These are phyloP conservation scores for Neurospora terricola DNA, from an alignment of 495 filamentous ascomycete genomes.

Conservation along the genomic window DNA sequence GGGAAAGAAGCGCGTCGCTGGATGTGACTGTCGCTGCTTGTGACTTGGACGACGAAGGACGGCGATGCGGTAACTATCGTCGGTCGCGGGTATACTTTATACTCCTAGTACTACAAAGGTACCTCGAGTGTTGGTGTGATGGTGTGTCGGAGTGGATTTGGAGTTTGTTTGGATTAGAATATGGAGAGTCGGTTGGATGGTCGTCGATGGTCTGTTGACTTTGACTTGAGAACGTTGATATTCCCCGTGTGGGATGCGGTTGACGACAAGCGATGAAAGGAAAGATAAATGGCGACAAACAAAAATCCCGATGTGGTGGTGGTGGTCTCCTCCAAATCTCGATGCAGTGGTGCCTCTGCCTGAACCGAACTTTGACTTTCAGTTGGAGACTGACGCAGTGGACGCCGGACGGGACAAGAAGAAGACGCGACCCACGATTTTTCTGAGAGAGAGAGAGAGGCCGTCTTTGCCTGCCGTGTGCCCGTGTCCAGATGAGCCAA, in stretches of 20 bases:
- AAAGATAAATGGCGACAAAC: not conserved
- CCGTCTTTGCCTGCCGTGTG: slow-evolving; percentile 4
- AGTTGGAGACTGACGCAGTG: not conserved
- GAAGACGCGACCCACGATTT: slow-evolving; percentile 21
- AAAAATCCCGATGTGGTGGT: not conserved
- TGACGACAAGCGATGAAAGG: not conserved
- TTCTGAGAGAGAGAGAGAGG: slow-evolving; percentile 3
- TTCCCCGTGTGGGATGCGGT: not conserved
- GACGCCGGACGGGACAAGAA: not conserved
- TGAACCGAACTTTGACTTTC: not conserved
- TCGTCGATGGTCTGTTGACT: not conserved
- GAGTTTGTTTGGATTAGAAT: not conserved
- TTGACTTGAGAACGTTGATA: not conserved
- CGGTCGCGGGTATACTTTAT: not conserved
- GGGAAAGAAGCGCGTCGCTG: not conserved
- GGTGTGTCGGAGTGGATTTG: not conserved
- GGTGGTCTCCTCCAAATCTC: not conserved
- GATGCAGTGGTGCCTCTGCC: not conserved
- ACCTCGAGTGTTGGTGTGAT: not conserved
- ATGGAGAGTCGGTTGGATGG: not conserved
- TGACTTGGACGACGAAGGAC: not conserved
- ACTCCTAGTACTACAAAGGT: not conserved
- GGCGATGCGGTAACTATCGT: not conserved
- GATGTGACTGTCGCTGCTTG: not conserved
- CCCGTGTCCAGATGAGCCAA: slow-evolving; percentile 5